These are phyloP conservation scores for Rhypophila decipiens DNA, from an alignment of 495 filamentous ascomycete species.

Conservation along the genomic window DNA sequence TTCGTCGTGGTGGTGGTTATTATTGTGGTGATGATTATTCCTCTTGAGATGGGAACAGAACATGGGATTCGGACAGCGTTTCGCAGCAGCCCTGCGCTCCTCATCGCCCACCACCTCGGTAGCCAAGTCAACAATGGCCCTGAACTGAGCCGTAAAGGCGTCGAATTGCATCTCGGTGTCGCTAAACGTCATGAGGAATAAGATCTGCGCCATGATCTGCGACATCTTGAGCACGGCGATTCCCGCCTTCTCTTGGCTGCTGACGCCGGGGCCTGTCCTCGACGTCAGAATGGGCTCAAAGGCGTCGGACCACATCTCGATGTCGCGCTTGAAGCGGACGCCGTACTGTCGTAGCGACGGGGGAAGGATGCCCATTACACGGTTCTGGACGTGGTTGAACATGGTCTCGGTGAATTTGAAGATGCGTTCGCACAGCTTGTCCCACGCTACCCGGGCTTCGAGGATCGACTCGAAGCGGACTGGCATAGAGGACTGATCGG, in stretches of 20 bases:
- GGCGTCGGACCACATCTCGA: slow-evolving; percentile 46
- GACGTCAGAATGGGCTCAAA: slow-evolving; percentile 45
- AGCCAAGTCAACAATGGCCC: slow-evolving; percentile 37
- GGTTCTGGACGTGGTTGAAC: slow-evolving; percentile 35
- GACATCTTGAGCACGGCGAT: slow-evolving; percentile 51
- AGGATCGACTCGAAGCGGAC: slow-evolving; percentile 39
- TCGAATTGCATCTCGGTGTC: slow-evolving; percentile 43
- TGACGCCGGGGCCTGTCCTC: slow-evolving; percentile 40
- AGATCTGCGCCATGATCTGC: slow-evolving; percentile 44
- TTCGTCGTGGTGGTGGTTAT: slow-evolving; percentile 24
- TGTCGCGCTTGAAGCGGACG: slow-evolving; percentile 31
- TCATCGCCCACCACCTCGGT: slow-evolving; percentile 44
- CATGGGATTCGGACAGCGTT: slow-evolving; percentile 35
- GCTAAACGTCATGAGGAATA: slow-evolving; percentile 50
- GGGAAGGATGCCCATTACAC: slow-evolving; percentile 45
- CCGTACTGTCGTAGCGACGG: slow-evolving; percentile 38
- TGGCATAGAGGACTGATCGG: slow-evolving; percentile 38
- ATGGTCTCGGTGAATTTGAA: slow-evolving; percentile 49
- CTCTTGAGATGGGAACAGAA: slow-evolving; percentile 31
- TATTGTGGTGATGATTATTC: neutral
- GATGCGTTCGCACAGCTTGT: slow-evolving; percentile 43
- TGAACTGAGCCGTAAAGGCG: slow-evolving; percentile 32
- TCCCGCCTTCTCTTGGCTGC: slow-evolving; percentile 46
- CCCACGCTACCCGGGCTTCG: slow-evolving; percentile 45
- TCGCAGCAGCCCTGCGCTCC: slow-evolving; percentile 38